Percentiles rank a stretch among this genome's conserved stretches.
Conservation (phyloP, 768 basidiomycete genomes). For the Russula lepida region DNA sequence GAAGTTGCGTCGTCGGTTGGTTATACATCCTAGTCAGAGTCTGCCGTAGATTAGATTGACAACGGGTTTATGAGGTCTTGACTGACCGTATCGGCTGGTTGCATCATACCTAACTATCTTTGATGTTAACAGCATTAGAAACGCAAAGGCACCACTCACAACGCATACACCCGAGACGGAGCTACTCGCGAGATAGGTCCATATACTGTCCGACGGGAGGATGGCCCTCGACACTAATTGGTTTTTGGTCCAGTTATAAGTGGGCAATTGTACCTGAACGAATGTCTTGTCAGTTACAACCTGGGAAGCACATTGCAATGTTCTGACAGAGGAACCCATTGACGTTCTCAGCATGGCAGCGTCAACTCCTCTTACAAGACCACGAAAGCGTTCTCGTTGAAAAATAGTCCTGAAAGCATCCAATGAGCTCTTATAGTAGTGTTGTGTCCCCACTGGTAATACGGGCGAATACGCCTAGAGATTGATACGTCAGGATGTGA, state of each 20-base stretch:
- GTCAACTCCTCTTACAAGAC: slow-evolving; percentile 84
- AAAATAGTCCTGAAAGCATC: slow-evolving; percentile 78
- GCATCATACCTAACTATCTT: slow-evolving; percentile 78
- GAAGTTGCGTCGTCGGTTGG: slow-evolving; percentile 69
- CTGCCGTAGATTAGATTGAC: slow-evolving; percentile 29
- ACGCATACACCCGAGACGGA: slow-evolving; percentile 88
- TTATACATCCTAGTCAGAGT: slow-evolving; percentile 94
- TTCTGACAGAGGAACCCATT: slow-evolving; percentile 78
- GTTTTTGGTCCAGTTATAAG: slow-evolving; percentile 89
- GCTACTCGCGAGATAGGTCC: slow-evolving; percentile 84
- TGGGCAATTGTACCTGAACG: slow-evolving; percentile 83
- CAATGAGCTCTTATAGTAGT: slow-evolving; percentile 78
- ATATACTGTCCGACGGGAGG: slow-evolving; percentile 66
- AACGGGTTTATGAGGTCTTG: not conserved
- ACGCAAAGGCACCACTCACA: slow-evolving; percentile 38
- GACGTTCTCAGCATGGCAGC: slow-evolving; percentile 90
- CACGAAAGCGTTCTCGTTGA: slow-evolving; percentile 64
- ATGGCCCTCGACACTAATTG: slow-evolving; percentile 62
- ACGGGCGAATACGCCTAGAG: slow-evolving; percentile 85
- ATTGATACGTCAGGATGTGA: not conserved
- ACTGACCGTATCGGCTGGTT: slow-evolving; percentile 81
- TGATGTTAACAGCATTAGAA: not conserved
- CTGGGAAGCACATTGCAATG: not conserved
- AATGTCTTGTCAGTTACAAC: not conserved
- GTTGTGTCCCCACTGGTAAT: slow-evolving; percentile 91